Conservation (phyloP, 345 rosid species). For the Eutrema heterophyllum region DNA sequence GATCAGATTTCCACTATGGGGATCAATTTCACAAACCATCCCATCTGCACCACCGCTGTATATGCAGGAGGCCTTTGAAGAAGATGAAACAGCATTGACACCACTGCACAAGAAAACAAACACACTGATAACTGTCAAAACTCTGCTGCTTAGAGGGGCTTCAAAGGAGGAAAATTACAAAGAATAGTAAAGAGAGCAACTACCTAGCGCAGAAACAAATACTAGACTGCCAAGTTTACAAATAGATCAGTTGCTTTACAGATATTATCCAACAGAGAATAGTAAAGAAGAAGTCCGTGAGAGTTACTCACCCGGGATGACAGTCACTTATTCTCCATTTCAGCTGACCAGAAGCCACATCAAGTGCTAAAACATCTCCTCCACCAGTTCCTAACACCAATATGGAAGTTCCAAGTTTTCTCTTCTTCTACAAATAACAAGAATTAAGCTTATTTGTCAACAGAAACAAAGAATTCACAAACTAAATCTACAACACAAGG, state of each 20-base stretch:
- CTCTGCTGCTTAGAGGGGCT: background rate
- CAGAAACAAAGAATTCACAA: background rate
- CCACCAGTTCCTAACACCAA: slow-evolving; percentile 83
- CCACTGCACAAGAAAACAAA: slow-evolving; percentile 56
- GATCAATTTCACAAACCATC: slow-evolving; percentile 82
- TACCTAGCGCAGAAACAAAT: background rate
- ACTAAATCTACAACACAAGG: background rate
- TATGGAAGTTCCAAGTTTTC: slow-evolving; percentile 64
- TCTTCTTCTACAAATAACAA: slow-evolving; percentile 54
- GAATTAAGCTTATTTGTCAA: background rate
- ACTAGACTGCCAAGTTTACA: background rate
- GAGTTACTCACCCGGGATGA: slow-evolving; percentile 80
- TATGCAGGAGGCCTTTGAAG: slow-evolving; percentile 46
- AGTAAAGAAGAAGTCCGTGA: background rate
- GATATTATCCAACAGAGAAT: background rate
- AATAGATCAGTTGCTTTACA: background rate
- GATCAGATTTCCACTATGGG: slow-evolving; percentile 58
- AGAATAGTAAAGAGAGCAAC: background rate
- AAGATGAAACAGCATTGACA: slow-evolving; percentile 73
- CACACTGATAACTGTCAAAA: slow-evolving; percentile 1
- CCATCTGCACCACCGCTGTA: slow-evolving; percentile 93
- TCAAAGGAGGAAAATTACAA: background rate
- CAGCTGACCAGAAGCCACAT: slow-evolving; percentile 83
- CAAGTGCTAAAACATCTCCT: slow-evolving; percentile 91
- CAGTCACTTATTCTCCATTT: slow-evolving; percentile 85